phyloP scores from a whole-genome alignment of 2,329 filamentous ascomycete genomes.

The Phialocephala subalpina region DNA sequence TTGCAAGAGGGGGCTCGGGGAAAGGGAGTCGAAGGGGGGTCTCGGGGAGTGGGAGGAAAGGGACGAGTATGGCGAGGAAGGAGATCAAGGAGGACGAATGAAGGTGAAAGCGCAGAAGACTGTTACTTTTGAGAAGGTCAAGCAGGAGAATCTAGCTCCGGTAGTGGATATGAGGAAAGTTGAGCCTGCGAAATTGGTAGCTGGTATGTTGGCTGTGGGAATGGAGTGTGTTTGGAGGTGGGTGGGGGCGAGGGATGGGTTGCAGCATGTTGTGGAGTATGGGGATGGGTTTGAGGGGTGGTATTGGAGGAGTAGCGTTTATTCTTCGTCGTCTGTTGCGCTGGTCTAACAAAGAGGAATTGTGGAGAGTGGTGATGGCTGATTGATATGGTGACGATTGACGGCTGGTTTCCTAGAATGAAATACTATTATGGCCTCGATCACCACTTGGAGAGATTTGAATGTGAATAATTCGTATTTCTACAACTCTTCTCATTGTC shows the following conservation, averaged over 20 bases:
- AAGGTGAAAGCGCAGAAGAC: constrained; percentile 9
- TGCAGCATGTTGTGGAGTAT: constrained; percentile 28
- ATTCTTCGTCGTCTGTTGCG: background rate
- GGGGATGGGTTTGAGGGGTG: constrained; percentile 27
- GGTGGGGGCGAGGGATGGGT: constrained; percentile 24
- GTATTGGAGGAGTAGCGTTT: constrained; percentile 31
- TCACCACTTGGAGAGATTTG: background rate
- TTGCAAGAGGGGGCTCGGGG: constrained; percentile 25
- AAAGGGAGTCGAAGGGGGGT: constrained; percentile 28
- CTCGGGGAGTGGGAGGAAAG: constrained; percentile 13
- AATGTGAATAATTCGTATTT: too few species aligned
- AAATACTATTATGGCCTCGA: background rate
- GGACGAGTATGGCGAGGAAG: constrained; percentile 21
- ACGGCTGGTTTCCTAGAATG: background rate
- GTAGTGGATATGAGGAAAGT: background rate
- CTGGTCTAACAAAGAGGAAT: background rate
- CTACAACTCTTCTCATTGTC: too few species aligned
- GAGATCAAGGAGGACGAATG: constrained; percentile 17
- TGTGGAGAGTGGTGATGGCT: background rate
- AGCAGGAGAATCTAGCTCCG: background rate
- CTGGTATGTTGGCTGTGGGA: constrained; percentile 12
- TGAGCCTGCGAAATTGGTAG: constrained; percentile 7
- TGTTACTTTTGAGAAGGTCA: constrained; percentile 13
- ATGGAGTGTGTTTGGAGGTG: constrained; percentile 31
- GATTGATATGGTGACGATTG: background rate